Percentiles rank a stretch among this genome's conserved stretches.
Evolutionary conservation across 768 basidiomycete genomes (phyloP).

Genomic region (Lactifluus pinguis): DNA sequence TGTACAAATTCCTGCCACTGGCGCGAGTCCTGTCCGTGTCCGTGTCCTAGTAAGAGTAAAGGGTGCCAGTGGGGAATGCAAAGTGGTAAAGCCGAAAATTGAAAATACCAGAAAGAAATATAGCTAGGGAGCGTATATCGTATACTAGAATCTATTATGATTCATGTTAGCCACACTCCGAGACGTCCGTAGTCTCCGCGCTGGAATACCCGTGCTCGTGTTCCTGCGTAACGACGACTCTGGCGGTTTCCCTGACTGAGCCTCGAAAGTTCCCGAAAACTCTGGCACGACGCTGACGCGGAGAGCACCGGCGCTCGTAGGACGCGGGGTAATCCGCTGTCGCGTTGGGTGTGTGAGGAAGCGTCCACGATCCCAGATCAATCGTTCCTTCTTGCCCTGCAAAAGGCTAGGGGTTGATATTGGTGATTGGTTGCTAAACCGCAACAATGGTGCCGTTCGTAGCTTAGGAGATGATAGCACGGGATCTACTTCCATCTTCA

Average conservation of each 20-base stretch:
- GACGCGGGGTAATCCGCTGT: conserved; percentile 1
- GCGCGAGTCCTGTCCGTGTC: not conserved
- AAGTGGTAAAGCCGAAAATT: not conserved
- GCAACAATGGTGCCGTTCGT: not conserved
- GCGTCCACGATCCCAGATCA: not conserved
- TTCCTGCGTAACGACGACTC: not conserved
- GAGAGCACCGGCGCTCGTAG: not conserved
- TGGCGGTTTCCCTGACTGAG: not conserved
- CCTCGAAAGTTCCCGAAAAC: not conserved
- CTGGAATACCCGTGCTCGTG: not conserved
- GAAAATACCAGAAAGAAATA: not conserved
- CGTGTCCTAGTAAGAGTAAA: not conserved
- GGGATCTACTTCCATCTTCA: not conserved
- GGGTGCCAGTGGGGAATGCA: not conserved
- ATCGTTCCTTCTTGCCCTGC: not conserved
- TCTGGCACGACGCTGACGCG: conserved; percentile 14
- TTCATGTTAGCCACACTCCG: not conserved
- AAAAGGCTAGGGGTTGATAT: not conserved
- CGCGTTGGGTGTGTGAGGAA: not conserved
- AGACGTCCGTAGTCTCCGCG: not conserved
- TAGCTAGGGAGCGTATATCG: not conserved
- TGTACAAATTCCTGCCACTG: not conserved
- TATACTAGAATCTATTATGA: not conserved
- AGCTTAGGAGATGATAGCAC: not conserved
- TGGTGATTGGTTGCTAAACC: not conserved